Evolutionary conservation across 805 yeast genomes (phyloP).

Genomic region (Wickerhamiella parazyma): DNA sequence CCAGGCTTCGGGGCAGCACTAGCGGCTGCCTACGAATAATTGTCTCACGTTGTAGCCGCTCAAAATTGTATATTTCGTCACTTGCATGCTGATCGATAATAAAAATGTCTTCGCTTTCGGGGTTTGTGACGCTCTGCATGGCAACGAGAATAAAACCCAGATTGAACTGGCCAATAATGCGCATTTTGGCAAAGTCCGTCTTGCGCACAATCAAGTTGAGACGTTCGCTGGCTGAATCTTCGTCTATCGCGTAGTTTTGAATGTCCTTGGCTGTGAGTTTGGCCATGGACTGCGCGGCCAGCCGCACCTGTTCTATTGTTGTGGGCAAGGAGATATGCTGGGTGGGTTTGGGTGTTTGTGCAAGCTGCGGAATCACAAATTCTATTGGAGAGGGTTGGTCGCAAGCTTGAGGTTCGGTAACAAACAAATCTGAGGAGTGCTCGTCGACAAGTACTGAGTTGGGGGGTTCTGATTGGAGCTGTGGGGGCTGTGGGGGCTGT

Average conservation of each 20-base stretch:
- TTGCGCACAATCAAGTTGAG: conserved; percentile 53
- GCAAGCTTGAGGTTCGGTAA: conserved; percentile 1
- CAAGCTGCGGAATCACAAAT: background rate
- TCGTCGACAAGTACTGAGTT: too few species aligned
- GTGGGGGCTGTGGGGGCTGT: too few species aligned
- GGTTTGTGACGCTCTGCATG: conserved; percentile 24
- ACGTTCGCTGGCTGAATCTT: conserved; percentile 41
- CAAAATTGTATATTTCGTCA: conserved; percentile 90
- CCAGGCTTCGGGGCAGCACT: conserved; percentile 43
- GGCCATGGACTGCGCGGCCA: conserved; percentile 1
- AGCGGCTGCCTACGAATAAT: conserved; percentile 56
- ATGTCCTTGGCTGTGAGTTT: conserved; percentile 8
- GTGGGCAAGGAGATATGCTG: conserved; percentile 17
- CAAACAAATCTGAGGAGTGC: too few species aligned
- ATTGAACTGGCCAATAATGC: conserved; percentile 84
- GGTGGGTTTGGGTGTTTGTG: conserved; percentile 7
- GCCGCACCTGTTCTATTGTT: conserved; percentile 10
- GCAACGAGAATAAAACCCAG: conserved; percentile 82
- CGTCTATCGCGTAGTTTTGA: conserved; percentile 28
- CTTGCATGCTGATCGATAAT: conserved; percentile 96
- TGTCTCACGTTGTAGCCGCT: conserved; percentile 43
- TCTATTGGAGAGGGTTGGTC: background rate
- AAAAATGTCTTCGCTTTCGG: conserved; percentile 40
- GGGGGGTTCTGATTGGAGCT: too few species aligned
- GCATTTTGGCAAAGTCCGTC: conserved; percentile 60